These are phyloP conservation scores for Aspergillus eucalypticola DNA, from an alignment of 2,329 filamentous ascomycete genomes.

Conservation along the genomic window DNA sequence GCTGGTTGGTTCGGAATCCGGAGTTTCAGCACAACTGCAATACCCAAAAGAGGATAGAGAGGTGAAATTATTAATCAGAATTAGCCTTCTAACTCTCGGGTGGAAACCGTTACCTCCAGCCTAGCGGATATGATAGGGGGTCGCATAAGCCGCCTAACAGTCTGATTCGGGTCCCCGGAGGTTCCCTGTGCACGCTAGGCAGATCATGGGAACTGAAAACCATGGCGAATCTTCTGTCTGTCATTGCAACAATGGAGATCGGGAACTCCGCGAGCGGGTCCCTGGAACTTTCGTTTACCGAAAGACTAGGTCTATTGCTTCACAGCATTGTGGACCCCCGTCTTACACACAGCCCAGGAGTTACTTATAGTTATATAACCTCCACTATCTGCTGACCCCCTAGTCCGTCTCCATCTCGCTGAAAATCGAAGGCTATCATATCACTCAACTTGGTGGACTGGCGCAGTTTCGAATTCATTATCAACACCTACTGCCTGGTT, in stretches of 20 bases:
- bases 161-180: conserved; percentile 3
- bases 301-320: not conserved
- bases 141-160: not conserved
- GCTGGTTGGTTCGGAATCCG: conserved; percentile 8
- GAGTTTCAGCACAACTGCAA: not conserved
- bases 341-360: not conserved
- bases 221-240: not conserved
- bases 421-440: not conserved
- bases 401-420: not conserved
- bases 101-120: not conserved
- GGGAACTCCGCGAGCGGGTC: conserved; percentile 4
- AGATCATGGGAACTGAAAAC: not conserved
- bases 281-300: conserved; percentile 2
- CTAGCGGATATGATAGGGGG: not conserved
- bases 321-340: not conserved
- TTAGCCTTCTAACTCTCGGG: not conserved
- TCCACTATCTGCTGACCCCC: not conserved
- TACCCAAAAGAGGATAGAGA: not conserved
- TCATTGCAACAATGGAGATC: not conserved
- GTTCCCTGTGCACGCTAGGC: conserved; percentile 2
- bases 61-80: not conserved
- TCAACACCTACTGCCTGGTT: not conserved
- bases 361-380: conserved; percentile 1
- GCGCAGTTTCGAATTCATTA: not conserved
- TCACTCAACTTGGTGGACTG: not conserved